These are phyloP conservation scores for Daldinia sp. DNA, from an alignment of 2,329 filamentous ascomycete species.

Conservation along the genomic window DNA sequence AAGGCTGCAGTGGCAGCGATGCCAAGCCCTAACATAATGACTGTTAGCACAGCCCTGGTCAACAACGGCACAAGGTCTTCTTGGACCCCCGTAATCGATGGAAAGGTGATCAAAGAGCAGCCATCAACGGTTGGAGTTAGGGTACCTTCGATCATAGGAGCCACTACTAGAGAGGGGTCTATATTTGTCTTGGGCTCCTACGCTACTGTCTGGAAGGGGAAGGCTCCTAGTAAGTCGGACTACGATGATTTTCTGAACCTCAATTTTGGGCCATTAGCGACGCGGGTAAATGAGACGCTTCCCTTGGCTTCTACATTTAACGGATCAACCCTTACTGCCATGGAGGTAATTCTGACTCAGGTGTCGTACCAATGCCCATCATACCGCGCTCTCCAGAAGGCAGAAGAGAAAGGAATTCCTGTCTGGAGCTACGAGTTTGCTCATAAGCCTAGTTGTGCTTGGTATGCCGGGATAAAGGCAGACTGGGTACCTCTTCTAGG, in stretches of 20 bases:
- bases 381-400: constrained; percentile 29
- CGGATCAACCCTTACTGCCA: constrained; percentile 36
- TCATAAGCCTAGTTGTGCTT: constrained; percentile 45
- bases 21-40: constrained; percentile 24
- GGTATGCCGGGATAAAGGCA: constrained; percentile 38
- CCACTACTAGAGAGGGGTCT: constrained; percentile 44
- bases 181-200: constrained; percentile 37
- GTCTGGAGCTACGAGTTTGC: constrained; percentile 46
- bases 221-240: constrained; percentile 35
- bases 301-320: constrained; percentile 39
- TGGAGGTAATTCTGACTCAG: constrained; percentile 39
- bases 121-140: constrained; percentile 45
- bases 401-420: constrained; percentile 38
- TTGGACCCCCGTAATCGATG: constrained; percentile 44
- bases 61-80: constrained; percentile 36
- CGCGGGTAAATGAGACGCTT: constrained; percentile 44
- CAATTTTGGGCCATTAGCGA: constrained; percentile 47
- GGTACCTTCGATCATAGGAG: constrained; percentile 49
- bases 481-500: constrained; percentile 38
- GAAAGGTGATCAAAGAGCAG: constrained; percentile 43
- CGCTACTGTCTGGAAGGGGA: constrained; percentile 13
- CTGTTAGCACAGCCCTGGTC: constrained; percentile 32
- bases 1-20: constrained; percentile 30
- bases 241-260: constrained; percentile 48
- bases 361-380: constrained; percentile 42